Percentiles rank a stretch among this genome's conserved stretches.
Evolutionary conservation across 1,284 basidiomycete species (phyloP).

Genomic region (Apiotrichum laibachii): DNA sequence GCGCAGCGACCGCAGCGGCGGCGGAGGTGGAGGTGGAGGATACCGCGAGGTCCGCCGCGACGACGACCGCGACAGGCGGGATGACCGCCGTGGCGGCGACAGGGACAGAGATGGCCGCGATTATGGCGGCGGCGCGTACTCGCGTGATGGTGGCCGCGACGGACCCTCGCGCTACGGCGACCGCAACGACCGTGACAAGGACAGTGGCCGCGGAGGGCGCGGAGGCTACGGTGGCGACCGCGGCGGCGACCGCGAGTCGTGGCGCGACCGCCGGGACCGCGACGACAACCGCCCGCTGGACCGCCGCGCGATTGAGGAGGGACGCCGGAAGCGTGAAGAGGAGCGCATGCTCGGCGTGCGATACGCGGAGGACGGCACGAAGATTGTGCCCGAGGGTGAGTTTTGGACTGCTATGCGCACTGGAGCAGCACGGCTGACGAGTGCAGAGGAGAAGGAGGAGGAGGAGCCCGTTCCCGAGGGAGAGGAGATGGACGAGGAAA

Average conservation of each 20-base stretch:
- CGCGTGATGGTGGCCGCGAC: constrained; percentile 9
- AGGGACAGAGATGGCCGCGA: too few species aligned
- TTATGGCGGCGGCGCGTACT: too few species aligned
- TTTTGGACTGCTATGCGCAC: background rate
- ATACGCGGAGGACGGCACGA: constrained; percentile 32
- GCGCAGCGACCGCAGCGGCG: constrained; percentile 14
- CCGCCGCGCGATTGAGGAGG: constrained; percentile 48
- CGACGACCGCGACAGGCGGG: constrained; percentile 17
- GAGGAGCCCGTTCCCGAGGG: constrained; percentile 58
- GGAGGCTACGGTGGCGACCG: constrained; percentile 7
- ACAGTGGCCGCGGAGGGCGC: constrained; percentile 4
- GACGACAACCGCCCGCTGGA: constrained; percentile 30
- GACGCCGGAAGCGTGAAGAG: constrained; percentile 45
- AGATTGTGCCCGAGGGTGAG: constrained; percentile 25
- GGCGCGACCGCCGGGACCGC: constrained; percentile 15
- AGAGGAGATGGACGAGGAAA: constrained; percentile 61
- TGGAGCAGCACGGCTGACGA: background rate
- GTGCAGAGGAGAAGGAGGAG: constrained; percentile 1
- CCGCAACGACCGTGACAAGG: constrained; percentile 8
- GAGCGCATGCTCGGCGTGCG: constrained; percentile 41
- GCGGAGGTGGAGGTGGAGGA: constrained; percentile 15
- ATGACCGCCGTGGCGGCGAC: constrained; percentile 17
- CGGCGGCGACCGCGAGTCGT: background rate
- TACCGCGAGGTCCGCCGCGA: constrained; percentile 13
- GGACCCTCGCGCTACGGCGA: constrained; percentile 2